A percentile compares a stretch with the other conserved stretches of the same genome.
Evolutionary conservation across 78 protist species (phyloP).

Genomic region (Salpingoeca rosetta): DNA sequence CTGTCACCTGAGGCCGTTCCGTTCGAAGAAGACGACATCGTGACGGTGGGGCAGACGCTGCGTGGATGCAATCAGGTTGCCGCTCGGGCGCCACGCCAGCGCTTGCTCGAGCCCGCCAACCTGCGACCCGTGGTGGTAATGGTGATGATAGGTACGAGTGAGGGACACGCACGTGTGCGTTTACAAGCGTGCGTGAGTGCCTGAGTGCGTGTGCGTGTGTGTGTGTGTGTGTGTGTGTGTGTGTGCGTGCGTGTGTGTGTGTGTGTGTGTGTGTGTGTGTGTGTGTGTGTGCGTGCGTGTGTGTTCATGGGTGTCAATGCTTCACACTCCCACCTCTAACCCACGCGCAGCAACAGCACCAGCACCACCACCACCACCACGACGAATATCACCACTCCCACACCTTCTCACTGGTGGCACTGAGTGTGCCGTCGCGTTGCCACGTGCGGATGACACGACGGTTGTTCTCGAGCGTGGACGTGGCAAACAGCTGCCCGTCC

Average conservation of each 20-base stretch:
- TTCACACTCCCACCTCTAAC: too few relatives aligned
- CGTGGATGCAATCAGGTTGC: slow-evolving; percentile 5
- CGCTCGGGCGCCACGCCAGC: not conserved
- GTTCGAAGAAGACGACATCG: slow-evolving; percentile 29
- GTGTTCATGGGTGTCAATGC: too few relatives aligned
- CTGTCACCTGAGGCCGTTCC: slow-evolving; percentile 31
- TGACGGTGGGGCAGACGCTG: slow-evolving; percentile 15
- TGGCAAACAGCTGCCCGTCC: slow-evolving; percentile 3
- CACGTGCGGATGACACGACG: not conserved
- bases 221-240: too few relatives aligned
- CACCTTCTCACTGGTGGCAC: not conserved
- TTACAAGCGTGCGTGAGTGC: not conserved
- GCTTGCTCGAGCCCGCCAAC: not conserved
- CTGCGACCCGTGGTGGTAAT: too few relatives aligned
- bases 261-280: too few relatives aligned
- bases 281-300: too few relatives aligned
- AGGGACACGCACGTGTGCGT: not conserved
- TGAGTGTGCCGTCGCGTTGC: not conserved
- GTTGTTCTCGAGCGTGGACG: not conserved
- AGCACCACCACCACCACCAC: too few relatives aligned
- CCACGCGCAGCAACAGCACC: too few relatives aligned
- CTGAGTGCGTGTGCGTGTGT: too few relatives aligned
- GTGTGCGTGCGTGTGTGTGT: too few relatives aligned
- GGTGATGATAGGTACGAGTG: too few relatives aligned
- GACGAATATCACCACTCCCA: too few relatives aligned